These are phyloP conservation scores for Solanum etuberosum DNA, from an alignment of 257 asterid species.

Conservation along the genomic window DNA sequence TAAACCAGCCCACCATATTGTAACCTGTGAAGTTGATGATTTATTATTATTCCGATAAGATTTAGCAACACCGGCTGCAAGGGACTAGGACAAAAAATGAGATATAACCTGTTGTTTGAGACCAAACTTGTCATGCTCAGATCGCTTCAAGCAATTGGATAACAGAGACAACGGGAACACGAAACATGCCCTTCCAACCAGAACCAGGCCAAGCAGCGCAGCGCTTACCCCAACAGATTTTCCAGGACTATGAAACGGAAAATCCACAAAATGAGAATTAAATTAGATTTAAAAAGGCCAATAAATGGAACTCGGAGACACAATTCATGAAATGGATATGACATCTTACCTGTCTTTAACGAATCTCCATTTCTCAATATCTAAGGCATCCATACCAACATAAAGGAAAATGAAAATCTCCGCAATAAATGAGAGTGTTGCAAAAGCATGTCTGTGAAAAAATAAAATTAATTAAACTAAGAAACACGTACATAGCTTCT, in stretches of 20 bases:
- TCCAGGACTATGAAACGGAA: slow-evolving; percentile 36
- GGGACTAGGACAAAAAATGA: neutral
- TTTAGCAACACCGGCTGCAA: neutral
- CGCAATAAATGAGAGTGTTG: slow-evolving; percentile 56
- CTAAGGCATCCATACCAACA: slow-evolving; percentile 91
- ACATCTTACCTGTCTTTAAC: slow-evolving; percentile 33
- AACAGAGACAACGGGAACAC: slow-evolving; percentile 52
- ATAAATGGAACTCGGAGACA: neutral
- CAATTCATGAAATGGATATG: neutral
- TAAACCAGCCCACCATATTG: slow-evolving; percentile 83
- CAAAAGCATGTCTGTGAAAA: slow-evolving; percentile 53
- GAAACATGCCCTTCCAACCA: slow-evolving; percentile 64
- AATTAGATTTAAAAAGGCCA: neutral
- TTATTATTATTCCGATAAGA: neutral
- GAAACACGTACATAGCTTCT: neutral
- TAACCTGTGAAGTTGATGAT: slow-evolving; percentile 21
- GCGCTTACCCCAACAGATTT: slow-evolving; percentile 53
- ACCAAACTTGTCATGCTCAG: slow-evolving; percentile 23
- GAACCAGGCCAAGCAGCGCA: slow-evolving; percentile 40
- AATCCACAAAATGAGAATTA: neutral
- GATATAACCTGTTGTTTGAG: slow-evolving; percentile 47
- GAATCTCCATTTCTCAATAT: slow-evolving; percentile 61
- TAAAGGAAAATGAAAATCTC: slow-evolving; percentile 70
- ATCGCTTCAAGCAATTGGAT: slow-evolving; percentile 25
- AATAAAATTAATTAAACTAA: neutral